A percentile compares a stretch with the other conserved stretches of the same genome.
Conservation (phyloP, 768 basidiomycete genomes). For the Tricholoma terreum region DNA sequence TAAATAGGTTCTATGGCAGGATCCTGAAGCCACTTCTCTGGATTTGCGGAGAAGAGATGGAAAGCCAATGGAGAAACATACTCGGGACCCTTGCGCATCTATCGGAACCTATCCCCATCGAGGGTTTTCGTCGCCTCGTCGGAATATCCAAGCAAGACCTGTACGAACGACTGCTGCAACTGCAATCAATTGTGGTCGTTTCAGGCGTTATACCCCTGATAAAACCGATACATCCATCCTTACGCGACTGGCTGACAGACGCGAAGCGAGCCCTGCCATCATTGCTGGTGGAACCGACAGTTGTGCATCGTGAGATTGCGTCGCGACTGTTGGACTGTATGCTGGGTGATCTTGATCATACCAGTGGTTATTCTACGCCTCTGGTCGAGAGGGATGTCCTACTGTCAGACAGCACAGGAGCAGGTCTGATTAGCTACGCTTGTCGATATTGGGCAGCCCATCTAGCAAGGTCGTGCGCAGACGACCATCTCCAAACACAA, state of each 20-base stretch:
- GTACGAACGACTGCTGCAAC: slow-evolving; percentile 1
- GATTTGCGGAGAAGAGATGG: background rate
- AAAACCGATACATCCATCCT: slow-evolving; percentile 10
- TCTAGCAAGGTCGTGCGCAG: slow-evolving; percentile 3
- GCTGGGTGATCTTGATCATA: slow-evolving; percentile 6
- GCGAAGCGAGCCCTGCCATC: slow-evolving; percentile 1
- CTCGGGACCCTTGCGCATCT: slow-evolving; percentile 9
- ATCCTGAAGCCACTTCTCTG: slow-evolving; percentile 7
- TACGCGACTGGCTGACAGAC: slow-evolving; percentile 13
- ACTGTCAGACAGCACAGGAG: background rate
- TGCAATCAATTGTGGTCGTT: slow-evolving; percentile 7
- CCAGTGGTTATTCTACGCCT: background rate
- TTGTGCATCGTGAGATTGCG: slow-evolving; percentile 8
- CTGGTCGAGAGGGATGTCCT: background rate
- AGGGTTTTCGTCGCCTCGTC: slow-evolving; percentile 2
- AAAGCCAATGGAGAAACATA: slow-evolving; percentile 2
- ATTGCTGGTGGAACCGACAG: slow-evolving; percentile 7
- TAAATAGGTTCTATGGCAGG: slow-evolving; percentile 13
- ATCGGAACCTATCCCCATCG: slow-evolving; percentile 3
- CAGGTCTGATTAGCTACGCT: slow-evolving; percentile 12
- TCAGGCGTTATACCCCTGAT: slow-evolving; percentile 1
- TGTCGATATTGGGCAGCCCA: slow-evolving; percentile 19
- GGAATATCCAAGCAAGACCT: slow-evolving; percentile 2
- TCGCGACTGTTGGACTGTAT: slow-evolving; percentile 9
- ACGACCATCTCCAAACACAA: slow-evolving; percentile 3